phyloP scores from a whole-genome alignment of 2,329 filamentous ascomycete genomes.

The Ophiosphaerella narmari region DNA sequence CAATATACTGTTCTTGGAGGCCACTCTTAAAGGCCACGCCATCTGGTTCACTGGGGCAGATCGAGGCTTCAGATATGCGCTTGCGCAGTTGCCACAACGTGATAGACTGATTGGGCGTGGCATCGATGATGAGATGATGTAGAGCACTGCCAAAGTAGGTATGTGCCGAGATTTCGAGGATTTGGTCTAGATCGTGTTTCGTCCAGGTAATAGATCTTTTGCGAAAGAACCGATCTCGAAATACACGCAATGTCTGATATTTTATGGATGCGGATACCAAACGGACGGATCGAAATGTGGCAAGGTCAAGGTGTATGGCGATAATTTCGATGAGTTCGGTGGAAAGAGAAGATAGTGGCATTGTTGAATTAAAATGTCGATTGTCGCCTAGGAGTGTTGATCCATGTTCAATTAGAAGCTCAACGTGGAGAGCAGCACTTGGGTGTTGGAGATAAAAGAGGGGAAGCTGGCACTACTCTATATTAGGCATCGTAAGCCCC shows the following conservation, averaged over 20 bases:
- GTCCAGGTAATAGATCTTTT: slow-evolving; percentile 23
- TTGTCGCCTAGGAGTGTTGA: neutral
- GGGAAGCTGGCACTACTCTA: slow-evolving; percentile 9
- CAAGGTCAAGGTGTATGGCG: slow-evolving; percentile 20
- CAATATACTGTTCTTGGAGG: slow-evolving; percentile 5
- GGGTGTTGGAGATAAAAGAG: neutral
- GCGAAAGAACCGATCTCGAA: slow-evolving; percentile 30
- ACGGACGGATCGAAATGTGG: slow-evolving; percentile 22
- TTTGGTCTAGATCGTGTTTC: slow-evolving; percentile 12
- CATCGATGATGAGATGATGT: slow-evolving; percentile 29
- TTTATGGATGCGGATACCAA: slow-evolving; percentile 19
- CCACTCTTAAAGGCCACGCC: neutral
- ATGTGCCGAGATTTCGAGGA: slow-evolving; percentile 21
- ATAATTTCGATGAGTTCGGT: slow-evolving; percentile 32
- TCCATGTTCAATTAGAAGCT: neutral
- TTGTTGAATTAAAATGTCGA: neutral
- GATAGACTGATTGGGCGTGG: slow-evolving; percentile 31
- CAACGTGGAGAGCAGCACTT: neutral
- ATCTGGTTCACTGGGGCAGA: slow-evolving; percentile 3
- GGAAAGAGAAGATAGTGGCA: slow-evolving; percentile 21
- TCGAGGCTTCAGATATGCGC: slow-evolving; percentile 8
- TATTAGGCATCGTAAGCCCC: slow-evolving; percentile 6
- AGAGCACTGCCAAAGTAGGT: slow-evolving; percentile 19
- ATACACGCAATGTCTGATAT: slow-evolving; percentile 20
- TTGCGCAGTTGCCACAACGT: slow-evolving; percentile 25